These are phyloP conservation scores for Podospora pseudoanserina DNA, from an alignment of 495 filamentous ascomycete genomes.

Conservation along the genomic window DNA sequence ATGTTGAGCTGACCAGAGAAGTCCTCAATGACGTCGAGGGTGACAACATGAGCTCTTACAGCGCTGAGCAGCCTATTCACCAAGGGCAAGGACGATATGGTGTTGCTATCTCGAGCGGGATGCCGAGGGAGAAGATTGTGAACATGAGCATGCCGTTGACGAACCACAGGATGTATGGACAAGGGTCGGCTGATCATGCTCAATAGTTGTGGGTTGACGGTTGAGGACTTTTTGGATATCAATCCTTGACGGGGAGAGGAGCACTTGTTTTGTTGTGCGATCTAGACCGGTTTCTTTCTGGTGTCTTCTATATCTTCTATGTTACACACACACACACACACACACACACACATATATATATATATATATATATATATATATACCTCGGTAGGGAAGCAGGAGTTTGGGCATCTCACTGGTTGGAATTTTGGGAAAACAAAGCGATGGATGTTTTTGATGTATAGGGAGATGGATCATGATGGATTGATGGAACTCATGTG, in stretches of 20 bases:
- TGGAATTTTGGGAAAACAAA: background rate
- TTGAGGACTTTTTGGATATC: background rate
- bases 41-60: constrained; percentile 40
- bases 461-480: background rate
- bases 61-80: constrained; percentile 11
- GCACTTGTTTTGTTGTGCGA: background rate
- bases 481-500: background rate
- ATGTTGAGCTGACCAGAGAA: constrained; percentile 87
- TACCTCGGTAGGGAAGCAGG: background rate
- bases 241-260: background rate
- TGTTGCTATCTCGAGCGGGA: background rate
- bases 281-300: background rate
- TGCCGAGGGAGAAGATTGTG: constrained; percentile 36
- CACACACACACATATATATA: too few species aligned
- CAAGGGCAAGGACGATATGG: constrained; percentile 6
- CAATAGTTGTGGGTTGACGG: background rate
- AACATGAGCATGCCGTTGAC: constrained; percentile 8
- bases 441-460: background rate
- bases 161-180: constrained; percentile 8
- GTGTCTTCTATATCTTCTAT: background rate
- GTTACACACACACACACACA: background rate
- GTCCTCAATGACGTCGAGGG: constrained; percentile 62
- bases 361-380: background rate
- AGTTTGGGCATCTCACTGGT: background rate
- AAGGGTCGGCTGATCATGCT: constrained; percentile 2